phyloP scores from a whole-genome alignment of 176 grass and related monocot genomes.

The Zea luxurians region DNA sequence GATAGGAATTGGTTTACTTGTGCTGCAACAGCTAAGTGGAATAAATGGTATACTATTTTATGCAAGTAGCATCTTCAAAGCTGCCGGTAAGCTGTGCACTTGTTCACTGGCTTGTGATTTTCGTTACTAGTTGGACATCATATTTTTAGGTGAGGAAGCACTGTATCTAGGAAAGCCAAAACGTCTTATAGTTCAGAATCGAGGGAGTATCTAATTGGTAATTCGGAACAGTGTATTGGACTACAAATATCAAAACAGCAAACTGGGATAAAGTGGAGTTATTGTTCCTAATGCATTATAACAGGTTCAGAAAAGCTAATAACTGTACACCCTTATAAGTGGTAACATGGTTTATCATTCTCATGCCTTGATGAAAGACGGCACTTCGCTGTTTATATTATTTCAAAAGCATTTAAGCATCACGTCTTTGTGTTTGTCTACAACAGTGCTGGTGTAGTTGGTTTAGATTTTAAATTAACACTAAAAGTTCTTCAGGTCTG shows the following conservation, averaged over 20 bases:
- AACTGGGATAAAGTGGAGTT: neutral
- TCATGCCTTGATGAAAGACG: neutral
- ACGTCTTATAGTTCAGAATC: no score
- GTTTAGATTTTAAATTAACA: slow-evolving; percentile 18
- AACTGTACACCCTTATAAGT: neutral
- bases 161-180: no score
- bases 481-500: slow-evolving; percentile 62
- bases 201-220: neutral
- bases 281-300: neutral
- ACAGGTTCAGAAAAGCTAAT: slow-evolving; percentile 4
- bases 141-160: no score
- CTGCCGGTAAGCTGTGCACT: slow-evolving; percentile 53
- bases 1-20: slow-evolving; percentile 76
- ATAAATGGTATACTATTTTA: slow-evolving; percentile 91
- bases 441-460: neutral
- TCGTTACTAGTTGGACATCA: neutral
- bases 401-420: neutral
- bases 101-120: neutral
- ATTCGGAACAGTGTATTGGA: neutral
- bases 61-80: slow-evolving; percentile 83
- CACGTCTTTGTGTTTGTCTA: neutral
- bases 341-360: neutral
- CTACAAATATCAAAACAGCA: neutral
- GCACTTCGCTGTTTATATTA: neutral
- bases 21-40: slow-evolving; percentile 82